Base-by-base conservation (phyloP, 1,284 basidiomycete species). In the Phylloporus sp. region DNA sequence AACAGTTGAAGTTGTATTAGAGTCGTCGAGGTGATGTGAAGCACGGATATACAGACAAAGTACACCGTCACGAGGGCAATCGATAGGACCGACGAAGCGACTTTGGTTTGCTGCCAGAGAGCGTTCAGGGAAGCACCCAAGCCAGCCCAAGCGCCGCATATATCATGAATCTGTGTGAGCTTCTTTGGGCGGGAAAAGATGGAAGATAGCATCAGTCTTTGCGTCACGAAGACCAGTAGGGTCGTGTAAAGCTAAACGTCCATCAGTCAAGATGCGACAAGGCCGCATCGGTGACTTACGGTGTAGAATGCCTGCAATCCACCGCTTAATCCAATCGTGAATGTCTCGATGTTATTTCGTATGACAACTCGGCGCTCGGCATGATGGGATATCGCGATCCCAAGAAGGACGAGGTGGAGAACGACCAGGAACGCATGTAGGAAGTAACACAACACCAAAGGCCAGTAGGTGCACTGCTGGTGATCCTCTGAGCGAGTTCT, bases 41-140 rank as follows among this genome's bases (percentile, higher is more conserved):
- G 52, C 2, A 56, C 37, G 7, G 53, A 63, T 39, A 63, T 37
- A 43, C 62, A 45, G 5, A 14, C 25, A 57, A 63, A 63, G 29
- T 63, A 63, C 11, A 35, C 55, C 17, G 55, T 14, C 23, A 63
- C 62, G 15, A 63, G 41, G 12, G 6, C 17, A 19, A 57, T 57
- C 12, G 55, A 37, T 7, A 25, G 27, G 4, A 63, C 20, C 0
- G 62, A 63, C 12, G 53, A 63, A 15, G 62, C 37, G 52, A 63
- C 62, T 32, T 43, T 55, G n/a, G 61, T 62, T 62, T 62, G 61
- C 27, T 60, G 41, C 59, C 59, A 60, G 43, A 60, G 59, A n/a
- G 43, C 37, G 15, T 12, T 32, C 19, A 60, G 27, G 2, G 60
- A 20, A 17, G 60, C 60, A 25, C 60, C 60, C 4, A 39, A 12